Conservation (phyloP, 1,284 basidiomycete species). For the Cystobasidiaceae sp. region DNA sequence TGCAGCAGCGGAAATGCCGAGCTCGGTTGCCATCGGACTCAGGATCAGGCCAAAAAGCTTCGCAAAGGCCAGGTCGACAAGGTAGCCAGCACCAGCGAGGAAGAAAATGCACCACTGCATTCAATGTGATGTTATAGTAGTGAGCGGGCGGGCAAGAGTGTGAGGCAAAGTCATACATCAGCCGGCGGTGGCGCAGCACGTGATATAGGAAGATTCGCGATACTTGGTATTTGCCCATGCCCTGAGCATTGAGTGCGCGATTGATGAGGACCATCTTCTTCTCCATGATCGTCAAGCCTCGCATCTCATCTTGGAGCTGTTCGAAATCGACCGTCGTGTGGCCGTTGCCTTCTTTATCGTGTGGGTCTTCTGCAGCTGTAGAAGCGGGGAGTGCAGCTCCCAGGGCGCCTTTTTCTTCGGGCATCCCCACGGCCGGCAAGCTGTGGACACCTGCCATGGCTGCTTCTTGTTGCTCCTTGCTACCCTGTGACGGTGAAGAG, state of each 20-base stretch:
- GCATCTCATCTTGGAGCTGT: background rate
- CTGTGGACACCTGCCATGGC: background rate
- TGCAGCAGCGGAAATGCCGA: too few relatives aligned
- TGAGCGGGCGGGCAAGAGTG: too few relatives aligned
- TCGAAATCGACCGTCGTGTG: background rate
- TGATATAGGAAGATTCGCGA: background rate
- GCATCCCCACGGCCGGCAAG: background rate
- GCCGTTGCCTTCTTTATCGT: background rate
- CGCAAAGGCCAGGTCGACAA: conserved; percentile 38
- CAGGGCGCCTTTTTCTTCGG: background rate
- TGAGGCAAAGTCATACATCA: too few relatives aligned
- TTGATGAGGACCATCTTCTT: conserved; percentile 52
- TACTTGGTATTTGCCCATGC: conserved; percentile 61
- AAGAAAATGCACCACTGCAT: conserved; percentile 62
- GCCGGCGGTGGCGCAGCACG: background rate
- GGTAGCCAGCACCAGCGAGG: conserved; percentile 44
- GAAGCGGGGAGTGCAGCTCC: background rate
- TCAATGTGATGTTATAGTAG: background rate
- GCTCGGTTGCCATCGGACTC: too few relatives aligned
- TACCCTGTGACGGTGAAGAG: too few relatives aligned
- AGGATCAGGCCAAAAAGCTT: too few relatives aligned
- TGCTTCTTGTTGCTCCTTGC: too few relatives aligned
- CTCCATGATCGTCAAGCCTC: conserved; percentile 4
- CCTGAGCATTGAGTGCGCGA: conserved; percentile 62
- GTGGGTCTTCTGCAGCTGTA: background rate